Conservation (phyloP, 345 rosid genomes). For the Ceriops tagal region DNA sequence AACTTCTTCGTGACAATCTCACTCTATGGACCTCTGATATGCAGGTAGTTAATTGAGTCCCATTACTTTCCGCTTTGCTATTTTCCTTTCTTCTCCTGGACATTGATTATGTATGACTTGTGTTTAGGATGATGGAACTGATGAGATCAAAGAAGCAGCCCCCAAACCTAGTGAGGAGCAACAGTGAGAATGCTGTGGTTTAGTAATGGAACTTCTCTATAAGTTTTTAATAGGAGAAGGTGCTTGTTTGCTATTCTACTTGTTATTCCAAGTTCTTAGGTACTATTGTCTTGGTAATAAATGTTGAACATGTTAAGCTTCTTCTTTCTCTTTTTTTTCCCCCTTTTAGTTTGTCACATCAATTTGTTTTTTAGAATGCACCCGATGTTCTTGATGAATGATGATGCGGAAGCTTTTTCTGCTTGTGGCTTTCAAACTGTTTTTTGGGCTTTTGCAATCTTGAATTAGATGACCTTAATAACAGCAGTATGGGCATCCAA, state of each 20-base stretch:
- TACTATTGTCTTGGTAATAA: constrained; percentile 42
- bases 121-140: constrained; percentile 75
- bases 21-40: constrained; percentile 96
- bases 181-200: constrained; percentile 37
- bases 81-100: too few relatives aligned
- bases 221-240: constrained; percentile 62
- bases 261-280: constrained; percentile 31
- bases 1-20: constrained; percentile 94
- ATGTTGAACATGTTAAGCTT: constrained; percentile 32
- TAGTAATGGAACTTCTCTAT: constrained; percentile 42
- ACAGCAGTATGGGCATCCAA: too few relatives aligned
- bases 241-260: constrained; percentile 40
- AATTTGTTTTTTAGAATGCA: constrained; percentile 16
- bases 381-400: constrained; percentile 19
- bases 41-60: constrained; percentile 55
- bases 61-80: not conserved
- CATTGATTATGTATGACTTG: not conserved
- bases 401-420: too few relatives aligned
- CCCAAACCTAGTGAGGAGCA: constrained; percentile 56
- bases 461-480: too few relatives aligned
- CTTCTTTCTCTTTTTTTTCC: not conserved
- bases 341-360: constrained; percentile 14
- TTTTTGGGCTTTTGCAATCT: too few relatives aligned
- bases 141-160: constrained; percentile 81
- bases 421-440: too few relatives aligned